Evolutionary conservation across 129 eudicot genomes (phyloP), one percentile per base, ranked within the genome.

Genomic region (Pittosporum tobira): DNA sequence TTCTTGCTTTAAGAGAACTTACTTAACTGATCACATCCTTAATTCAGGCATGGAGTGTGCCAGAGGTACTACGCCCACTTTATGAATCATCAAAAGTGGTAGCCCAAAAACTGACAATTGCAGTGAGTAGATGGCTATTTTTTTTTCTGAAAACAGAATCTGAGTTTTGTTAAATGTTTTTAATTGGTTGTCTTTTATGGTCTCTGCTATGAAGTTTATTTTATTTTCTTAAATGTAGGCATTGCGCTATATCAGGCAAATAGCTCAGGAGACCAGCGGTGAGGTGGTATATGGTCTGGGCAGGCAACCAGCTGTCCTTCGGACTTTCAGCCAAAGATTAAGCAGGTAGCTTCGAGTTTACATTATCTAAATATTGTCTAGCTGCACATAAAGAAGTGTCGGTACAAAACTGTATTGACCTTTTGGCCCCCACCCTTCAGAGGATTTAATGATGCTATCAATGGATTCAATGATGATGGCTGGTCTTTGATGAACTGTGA

Each of bases 401-500:
- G 45, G 2, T 45, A 45, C 4, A 4, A 45, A 45, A 45, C 8
- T 45, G n/a, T 45, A 18, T 18, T 14, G 15, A 1, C 10, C 14
- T n/a, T n/a, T n/a, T n/a, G n/a, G n/a, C 42, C 34, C 16, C 24
- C n/a, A 20, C 6, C 3, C 9, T 56, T 30, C 79, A 90, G 96
- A 81, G 99, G 96, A 31, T 91, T 91, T 68, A 87, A 91, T 65
- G 96, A 91, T 76, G 99, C 96, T 28, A 72, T 91, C 53, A 91
- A 83, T 68, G 96, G 99, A 49, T 91, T 87, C 69, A 79, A 58
- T 58, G 99, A 91, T 48, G 96, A 91, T 59, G 99, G 99, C 16
- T 91, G 99, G 99, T 81, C 96, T 4, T 24, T 87, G 60, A 61
- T 91, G 79, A 87, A 77, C 69, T 81, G 81, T 55, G 96, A 91